These are phyloP conservation scores for Pistacia vera DNA, from an alignment of 345 rosid species.

Conservation along the genomic window DNA sequence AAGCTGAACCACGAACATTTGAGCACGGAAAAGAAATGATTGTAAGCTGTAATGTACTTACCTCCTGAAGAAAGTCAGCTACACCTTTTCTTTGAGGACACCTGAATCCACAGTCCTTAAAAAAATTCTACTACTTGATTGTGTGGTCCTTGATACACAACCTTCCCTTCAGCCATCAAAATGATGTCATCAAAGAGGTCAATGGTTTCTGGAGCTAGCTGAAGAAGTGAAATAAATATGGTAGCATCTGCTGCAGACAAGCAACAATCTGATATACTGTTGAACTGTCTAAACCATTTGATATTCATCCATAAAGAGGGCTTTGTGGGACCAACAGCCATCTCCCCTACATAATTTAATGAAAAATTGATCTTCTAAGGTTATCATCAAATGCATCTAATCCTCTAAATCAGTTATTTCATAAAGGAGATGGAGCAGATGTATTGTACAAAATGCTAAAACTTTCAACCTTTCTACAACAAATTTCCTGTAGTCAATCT, in stretches of 20 bases:
- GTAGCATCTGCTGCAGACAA: neutral
- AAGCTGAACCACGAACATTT: too few species aligned
- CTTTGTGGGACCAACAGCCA: too few species aligned
- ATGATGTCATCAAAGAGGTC: constrained; percentile 43
- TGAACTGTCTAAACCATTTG: constrained; percentile 36
- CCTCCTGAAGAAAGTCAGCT: constrained; percentile 72
- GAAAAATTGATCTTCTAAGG: too few species aligned
- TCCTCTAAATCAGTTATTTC: constrained; percentile 28
- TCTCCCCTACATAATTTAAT: too few species aligned
- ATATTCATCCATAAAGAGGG: too few species aligned
- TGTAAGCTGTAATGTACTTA: neutral
- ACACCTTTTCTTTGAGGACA: constrained; percentile 66
- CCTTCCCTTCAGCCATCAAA: constrained; percentile 56
- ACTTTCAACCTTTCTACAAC: too few species aligned
- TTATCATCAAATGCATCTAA: too few species aligned
- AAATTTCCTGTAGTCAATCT: constrained; percentile 46
- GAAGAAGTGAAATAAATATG: too few species aligned
- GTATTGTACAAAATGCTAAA: too few species aligned
- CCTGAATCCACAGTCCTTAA: constrained; percentile 60
- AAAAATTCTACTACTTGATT: constrained; percentile 32
- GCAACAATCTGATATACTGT: constrained; percentile 60
- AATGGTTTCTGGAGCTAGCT: too few species aligned
- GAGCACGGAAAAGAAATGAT: too few species aligned
- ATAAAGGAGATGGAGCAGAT: constrained; percentile 43
- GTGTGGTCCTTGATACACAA: constrained; percentile 62